Percentiles rank a stretch among this genome's conserved stretches.
Evolutionary conservation across 2,329 filamentous ascomycete genomes (phyloP).

Genomic region (Cercospora zeina): DNA sequence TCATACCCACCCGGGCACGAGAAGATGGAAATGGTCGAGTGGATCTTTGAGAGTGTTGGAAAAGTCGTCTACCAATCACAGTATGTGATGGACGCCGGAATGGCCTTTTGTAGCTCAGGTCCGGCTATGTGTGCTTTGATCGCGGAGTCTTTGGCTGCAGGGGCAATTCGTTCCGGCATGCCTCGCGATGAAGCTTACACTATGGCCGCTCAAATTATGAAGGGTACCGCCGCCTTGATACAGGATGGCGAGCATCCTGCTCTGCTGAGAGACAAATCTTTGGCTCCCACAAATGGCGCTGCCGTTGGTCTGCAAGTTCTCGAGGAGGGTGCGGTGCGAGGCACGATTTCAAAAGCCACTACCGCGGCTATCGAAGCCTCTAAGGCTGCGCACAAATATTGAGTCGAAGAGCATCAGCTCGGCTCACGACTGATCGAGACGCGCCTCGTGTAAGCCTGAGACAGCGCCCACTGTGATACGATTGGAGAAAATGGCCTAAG

Average conservation of each 20-base stretch:
- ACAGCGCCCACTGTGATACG: neutral
- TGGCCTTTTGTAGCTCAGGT: conserved; percentile 71
- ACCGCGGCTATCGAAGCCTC: conserved; percentile 53
- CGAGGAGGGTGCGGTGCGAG: conserved; percentile 70
- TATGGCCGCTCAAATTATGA: conserved; percentile 80
- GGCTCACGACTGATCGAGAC: no score
- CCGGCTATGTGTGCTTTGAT: conserved; percentile 76
- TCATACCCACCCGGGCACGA: conserved; percentile 57
- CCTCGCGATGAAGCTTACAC: conserved; percentile 69
- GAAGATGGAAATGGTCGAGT: conserved; percentile 62
- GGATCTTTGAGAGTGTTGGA: conserved; percentile 76
- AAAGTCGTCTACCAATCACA: conserved; percentile 68
- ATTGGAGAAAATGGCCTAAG: neutral
- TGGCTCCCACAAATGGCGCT: conserved; percentile 74
- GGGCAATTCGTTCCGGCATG: conserved; percentile 75
- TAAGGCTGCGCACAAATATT: neutral
- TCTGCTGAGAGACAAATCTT: conserved; percentile 72
- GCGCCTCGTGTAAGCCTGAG: no score
- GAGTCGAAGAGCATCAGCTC: neutral
- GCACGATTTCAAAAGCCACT: conserved; percentile 66
- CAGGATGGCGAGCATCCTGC: conserved; percentile 72
- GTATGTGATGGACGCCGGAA: conserved; percentile 69
- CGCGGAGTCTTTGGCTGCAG: conserved; percentile 73
- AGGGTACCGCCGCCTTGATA: conserved; percentile 68
- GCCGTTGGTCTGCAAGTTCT: conserved; percentile 72